phyloP scores from a whole-genome alignment of 2,329 filamentous ascomycete genomes.

The Zalaria obscura region DNA sequence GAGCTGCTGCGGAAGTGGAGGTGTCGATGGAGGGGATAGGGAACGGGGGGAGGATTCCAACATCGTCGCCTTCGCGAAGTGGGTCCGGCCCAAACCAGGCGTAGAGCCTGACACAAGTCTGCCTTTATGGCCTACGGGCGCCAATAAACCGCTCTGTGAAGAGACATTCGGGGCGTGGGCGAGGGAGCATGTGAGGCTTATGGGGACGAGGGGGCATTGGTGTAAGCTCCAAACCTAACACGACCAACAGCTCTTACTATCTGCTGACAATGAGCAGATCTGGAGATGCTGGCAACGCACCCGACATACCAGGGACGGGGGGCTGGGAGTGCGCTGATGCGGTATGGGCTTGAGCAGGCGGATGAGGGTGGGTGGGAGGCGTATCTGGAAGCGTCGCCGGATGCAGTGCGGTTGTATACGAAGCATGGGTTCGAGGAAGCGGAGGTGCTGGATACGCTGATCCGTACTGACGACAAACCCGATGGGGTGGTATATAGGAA shows the following conservation, averaged over 20 bases:
- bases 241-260: background rate
- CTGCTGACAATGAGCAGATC: slow-evolving; percentile 7
- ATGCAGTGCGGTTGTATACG: slow-evolving; percentile 16
- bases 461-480: slow-evolving; percentile 10
- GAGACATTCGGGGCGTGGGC: slow-evolving; percentile 16
- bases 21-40: background rate
- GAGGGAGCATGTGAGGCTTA: slow-evolving; percentile 9
- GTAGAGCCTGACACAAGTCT: slow-evolving; percentile 7
- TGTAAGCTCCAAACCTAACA: too few relatives aligned
- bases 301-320: slow-evolving; percentile 25
- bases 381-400: slow-evolving; percentile 4
- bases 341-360: slow-evolving; percentile 23
- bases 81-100: slow-evolving; percentile 11
- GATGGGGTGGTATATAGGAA: slow-evolving; percentile 11
- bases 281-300: slow-evolving; percentile 18
- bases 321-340: slow-evolving; percentile 22
- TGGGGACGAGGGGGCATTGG: slow-evolving; percentile 14
- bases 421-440: slow-evolving; percentile 17
- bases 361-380: slow-evolving; percentile 17
- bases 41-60: background rate
- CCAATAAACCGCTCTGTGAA: slow-evolving; percentile 10
- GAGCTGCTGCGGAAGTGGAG: background rate
- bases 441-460: slow-evolving; percentile 12
- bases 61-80: slow-evolving; percentile 12
- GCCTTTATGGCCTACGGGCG: slow-evolving; percentile 13